Evolutionary conservation across 345 rosid species (phyloP), one percentile per base, ranked within the genome.

Genomic region (Arabidopsis thaliana): DNA sequence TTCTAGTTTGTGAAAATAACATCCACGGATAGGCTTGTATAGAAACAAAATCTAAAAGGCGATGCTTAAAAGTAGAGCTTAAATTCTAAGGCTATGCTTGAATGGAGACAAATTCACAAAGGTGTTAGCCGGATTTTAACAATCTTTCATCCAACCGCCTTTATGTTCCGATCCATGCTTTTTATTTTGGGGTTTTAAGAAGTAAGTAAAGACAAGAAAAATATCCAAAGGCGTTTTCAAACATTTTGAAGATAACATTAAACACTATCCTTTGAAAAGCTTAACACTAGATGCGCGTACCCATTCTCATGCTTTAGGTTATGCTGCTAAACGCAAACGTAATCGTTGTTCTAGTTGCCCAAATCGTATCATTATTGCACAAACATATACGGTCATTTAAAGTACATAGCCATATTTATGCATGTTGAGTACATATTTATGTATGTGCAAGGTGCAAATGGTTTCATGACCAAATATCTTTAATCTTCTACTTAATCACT

Each of bases 81-180:
- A 28, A 28, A 28, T 28, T 28, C 32, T 28, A 68, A 13, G 28
- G 73, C n/a, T 42, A 48, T 58, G 23, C 9, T 8, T 22, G 36
- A 45, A 58, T 60, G 50, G 16, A 10, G 58, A 59, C 58, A 60
- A 22, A 25, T 33, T 5, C 57, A 23, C n/a, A 52, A 25, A 53
- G 10, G 36, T 28, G 36, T 28, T 2, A 53, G 7, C 2, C 0
- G 6, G 49, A 60, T 60, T 40, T 60, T 42, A 40, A 40, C 48
- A 40, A 40, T 60, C 20, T 60, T 20, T 59, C 11, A 37, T 22
- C 48, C 49, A 71, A 71, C 67, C 75, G 67, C 40, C 75, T 59
- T 48, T 48, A 24, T 61, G 3, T 38, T 53, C 34, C 14, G n/a
- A 59, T 51, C 66, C 67, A 46, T 50, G 5, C 5, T 6, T 70